Conservation (phyloP, 2,329 filamentous ascomycete species). For the Phialophora expanda region DNA sequence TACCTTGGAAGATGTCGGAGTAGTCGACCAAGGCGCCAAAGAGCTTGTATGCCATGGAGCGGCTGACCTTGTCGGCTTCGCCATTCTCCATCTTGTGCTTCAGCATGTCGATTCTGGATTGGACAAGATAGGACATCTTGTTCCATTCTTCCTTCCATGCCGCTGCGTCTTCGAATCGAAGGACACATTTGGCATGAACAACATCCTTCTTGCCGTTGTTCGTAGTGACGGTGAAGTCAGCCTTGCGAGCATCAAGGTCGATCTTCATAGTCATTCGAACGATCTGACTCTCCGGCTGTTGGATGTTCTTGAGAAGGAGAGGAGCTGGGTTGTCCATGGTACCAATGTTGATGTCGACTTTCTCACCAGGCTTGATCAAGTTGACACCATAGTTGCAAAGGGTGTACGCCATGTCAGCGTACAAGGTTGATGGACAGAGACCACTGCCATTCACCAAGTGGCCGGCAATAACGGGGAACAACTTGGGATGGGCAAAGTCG, state of each 20-base stretch:
- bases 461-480: constrained; percentile 66
- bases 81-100: constrained; percentile 41
- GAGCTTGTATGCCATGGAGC: constrained; percentile 47
- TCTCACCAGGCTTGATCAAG: constrained; percentile 38
- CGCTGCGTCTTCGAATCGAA: constrained; percentile 41
- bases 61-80: constrained; percentile 42
- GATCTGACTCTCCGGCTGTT: constrained; percentile 38
- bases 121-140: constrained; percentile 42
- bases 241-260: constrained; percentile 38
- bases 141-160: constrained; percentile 43
- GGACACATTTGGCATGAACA: constrained; percentile 42
- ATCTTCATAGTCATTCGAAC: constrained; percentile 37
- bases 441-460: constrained; percentile 71
- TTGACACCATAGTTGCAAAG: constrained; percentile 62
- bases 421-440: constrained; percentile 67
- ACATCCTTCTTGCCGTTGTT: constrained; percentile 40
- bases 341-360: constrained; percentile 40
- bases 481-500: constrained; percentile 67
- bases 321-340: constrained; percentile 41
- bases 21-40: constrained; percentile 47
- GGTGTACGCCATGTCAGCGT: constrained; percentile 69
- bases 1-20: constrained; percentile 43
- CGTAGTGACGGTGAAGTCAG: constrained; percentile 38
- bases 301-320: constrained; percentile 40
- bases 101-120: constrained; percentile 44